phyloP scores from a whole-genome alignment of 306 rosid species.

The Bauhinia variegata region DNA sequence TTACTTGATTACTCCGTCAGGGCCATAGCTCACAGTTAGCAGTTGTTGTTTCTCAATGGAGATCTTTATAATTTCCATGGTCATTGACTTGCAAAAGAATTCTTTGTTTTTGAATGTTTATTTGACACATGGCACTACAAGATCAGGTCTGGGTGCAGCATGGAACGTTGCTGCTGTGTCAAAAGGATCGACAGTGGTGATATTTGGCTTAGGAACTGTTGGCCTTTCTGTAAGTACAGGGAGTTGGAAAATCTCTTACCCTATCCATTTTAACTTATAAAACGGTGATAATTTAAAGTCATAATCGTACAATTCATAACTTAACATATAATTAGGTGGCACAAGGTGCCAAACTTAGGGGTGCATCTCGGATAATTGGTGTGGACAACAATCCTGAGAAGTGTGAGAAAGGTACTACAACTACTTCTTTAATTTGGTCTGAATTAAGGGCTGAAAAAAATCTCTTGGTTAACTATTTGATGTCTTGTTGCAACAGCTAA shows the following conservation, averaged over 20 bases:
- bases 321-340: slow-evolving; percentile 64
- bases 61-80: slow-evolving; percentile 5
- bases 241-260: slow-evolving; percentile 17
- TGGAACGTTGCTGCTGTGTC: slow-evolving; percentile 92
- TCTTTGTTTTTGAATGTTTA: slow-evolving; percentile 9
- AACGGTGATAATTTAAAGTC: slow-evolving; percentile 25
- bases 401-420: slow-evolving; percentile 63
- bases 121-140: slow-evolving; percentile 31
- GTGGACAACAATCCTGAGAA: slow-evolving; percentile 83
- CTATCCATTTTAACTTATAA: slow-evolving; percentile 17
- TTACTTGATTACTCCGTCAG: slow-evolving; percentile 1
- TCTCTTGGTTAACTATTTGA: slow-evolving; percentile 31
- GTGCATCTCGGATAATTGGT: slow-evolving; percentile 85
- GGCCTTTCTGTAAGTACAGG: slow-evolving; percentile 84
- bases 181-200: slow-evolving; percentile 84
- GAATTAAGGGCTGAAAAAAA: slow-evolving; percentile 15
- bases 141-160: slow-evolving; percentile 88
- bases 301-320: slow-evolving; percentile 6
- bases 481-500: slow-evolving; percentile 61
- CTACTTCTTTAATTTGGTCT: background rate
- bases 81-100: background rate
- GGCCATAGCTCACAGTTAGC: background rate
- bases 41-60: slow-evolving; percentile 3
- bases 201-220: slow-evolving; percentile 97
- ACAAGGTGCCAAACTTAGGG: slow-evolving; percentile 85